Percentiles rank a stretch among this genome's conserved stretches.
Evolutionary conservation across 352 stramenopile species (phyloP).

Genomic region (Thraustochytrium striatum): DNA sequence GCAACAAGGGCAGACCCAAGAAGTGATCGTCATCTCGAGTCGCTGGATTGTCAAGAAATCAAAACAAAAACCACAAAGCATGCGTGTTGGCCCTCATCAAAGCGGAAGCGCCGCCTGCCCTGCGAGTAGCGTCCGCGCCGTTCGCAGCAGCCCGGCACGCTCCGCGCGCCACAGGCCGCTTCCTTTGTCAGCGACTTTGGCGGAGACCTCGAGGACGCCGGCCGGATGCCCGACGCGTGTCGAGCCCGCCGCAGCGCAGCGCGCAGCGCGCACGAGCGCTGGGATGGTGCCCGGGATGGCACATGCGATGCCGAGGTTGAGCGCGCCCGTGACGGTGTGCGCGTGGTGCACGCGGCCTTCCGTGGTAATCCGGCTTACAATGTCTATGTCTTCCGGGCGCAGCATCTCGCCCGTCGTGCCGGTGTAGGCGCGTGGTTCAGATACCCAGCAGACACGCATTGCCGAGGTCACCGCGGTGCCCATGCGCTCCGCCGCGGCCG

Average conservation of each 20-base stretch:
- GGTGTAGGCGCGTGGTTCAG: background rate
- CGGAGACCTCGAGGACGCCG: background rate
- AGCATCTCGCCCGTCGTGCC: background rate
- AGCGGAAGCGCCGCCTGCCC: too few relatives aligned
- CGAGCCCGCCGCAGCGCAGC: background rate
- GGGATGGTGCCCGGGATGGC: slow-evolving; percentile 30
- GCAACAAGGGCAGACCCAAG: too few relatives aligned
- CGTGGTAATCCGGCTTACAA: slow-evolving; percentile 26
- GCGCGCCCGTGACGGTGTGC: slow-evolving; percentile 34
- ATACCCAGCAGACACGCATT: slow-evolving; percentile 36
- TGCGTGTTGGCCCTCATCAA: too few relatives aligned
- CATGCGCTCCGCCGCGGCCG: background rate
- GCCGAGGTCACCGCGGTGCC: background rate
- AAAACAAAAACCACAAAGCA: too few relatives aligned
- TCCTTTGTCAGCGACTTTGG: background rate
- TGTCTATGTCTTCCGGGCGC: background rate
- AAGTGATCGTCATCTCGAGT: too few relatives aligned
- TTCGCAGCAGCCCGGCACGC: background rate
- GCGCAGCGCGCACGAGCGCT: background rate
- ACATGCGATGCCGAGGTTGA: slow-evolving; percentile 35
- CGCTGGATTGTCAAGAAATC: too few relatives aligned
- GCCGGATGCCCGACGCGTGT: slow-evolving; percentile 6
- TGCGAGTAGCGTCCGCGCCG: background rate
- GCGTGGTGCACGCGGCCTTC: slow-evolving; percentile 36
- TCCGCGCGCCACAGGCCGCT: background rate